Conservation (phyloP, 108 stramenopile species). For the Nitzschia sp. region DNA sequence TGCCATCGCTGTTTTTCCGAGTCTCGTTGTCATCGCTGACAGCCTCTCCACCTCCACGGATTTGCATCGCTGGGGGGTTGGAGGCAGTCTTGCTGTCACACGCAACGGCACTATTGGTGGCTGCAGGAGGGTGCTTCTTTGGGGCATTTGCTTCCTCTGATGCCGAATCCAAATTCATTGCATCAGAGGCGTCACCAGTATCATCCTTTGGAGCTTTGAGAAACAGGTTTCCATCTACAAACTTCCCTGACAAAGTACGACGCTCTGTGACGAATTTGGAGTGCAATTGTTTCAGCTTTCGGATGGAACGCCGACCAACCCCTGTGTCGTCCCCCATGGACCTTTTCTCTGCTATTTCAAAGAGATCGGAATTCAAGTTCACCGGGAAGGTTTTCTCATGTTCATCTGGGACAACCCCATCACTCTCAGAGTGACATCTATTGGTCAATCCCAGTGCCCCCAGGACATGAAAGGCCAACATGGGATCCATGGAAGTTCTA, state of each 20-base stretch:
- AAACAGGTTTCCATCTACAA: not conserved
- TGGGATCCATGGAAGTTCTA: conserved; percentile 45
- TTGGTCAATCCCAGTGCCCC: conserved; percentile 60
- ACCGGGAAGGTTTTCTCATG: conserved; percentile 5
- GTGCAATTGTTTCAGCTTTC: conserved; percentile 5
- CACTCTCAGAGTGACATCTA: conserved; percentile 11
- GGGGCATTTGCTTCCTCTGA: too few species aligned
- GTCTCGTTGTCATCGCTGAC: conserved; percentile 2
- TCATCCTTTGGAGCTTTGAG: not conserved
- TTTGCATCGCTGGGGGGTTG: not conserved
- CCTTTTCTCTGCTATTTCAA: conserved; percentile 19
- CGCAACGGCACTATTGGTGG: not conserved
- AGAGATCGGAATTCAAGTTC: conserved; percentile 1
- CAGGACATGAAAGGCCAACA: conserved; percentile 67
- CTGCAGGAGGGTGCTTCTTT: too few species aligned
- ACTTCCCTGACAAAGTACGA: not conserved
- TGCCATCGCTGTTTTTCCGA: not conserved
- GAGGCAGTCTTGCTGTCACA: not conserved
- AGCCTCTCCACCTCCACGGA: conserved; percentile 33
- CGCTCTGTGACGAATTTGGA: conserved; percentile 1
- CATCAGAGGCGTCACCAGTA: not conserved
- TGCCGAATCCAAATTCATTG: not conserved
- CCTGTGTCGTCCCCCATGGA: conserved; percentile 16
- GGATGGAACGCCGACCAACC: conserved; percentile 12
- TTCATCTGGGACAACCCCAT: not conserved